Base-by-base conservation (phyloP, 176 grass and related monocot genomes). In the Zoysia pacifica region DNA sequence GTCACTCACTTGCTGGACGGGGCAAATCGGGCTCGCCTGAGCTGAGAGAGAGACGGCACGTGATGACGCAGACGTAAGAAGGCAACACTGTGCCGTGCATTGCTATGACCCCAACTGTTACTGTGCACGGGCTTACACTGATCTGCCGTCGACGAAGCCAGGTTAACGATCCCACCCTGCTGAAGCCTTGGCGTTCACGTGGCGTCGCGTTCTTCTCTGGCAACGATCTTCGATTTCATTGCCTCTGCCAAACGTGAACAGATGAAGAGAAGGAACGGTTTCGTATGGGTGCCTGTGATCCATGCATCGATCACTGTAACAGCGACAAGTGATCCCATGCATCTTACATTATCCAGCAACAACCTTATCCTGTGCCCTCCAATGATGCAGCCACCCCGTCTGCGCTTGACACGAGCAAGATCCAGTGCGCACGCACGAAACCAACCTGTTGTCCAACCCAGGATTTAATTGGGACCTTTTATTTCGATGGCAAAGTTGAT, bases 1-100 rank as follows among this genome's bases (percentile, higher is more conserved):
- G 74, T 37, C 48, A 41, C 54, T 37, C 48, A 41, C 54, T 52
- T 46, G 72, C 36, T 16, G 82, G 77, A 71, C 85, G 91, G 72
- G 91, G 87, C 84, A 61, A 72, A 78, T 60, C 56, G 56, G 56
- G 6, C 20, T 20, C 55, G 2, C 16, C 2, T 2, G 5, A 6
- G 1, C 53, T 28, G 28, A 0, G 28, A 28, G 28, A 28, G 28
- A 28, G 28, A 28, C 28, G 28, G 28, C 28, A 28, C 28, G 28
- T 28, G 28, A 28, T 28, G 0, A 28, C 0, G 28, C 28, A 28
- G 28, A 28, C 28, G 28, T 28, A 28, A 28, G 28, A 28, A 28
- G 28, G 28, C 28, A 28, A 28, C 28, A 28, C 28, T 28, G 28
- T 28, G 28, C 28, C 28, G 28, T 28, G 28, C 28, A 28, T 28